A percentile compares a stretch with the other conserved stretches of the same genome.
phyloP scores from a whole-genome alignment of 441 rosid species.

The Lepidium campestre region DNA sequence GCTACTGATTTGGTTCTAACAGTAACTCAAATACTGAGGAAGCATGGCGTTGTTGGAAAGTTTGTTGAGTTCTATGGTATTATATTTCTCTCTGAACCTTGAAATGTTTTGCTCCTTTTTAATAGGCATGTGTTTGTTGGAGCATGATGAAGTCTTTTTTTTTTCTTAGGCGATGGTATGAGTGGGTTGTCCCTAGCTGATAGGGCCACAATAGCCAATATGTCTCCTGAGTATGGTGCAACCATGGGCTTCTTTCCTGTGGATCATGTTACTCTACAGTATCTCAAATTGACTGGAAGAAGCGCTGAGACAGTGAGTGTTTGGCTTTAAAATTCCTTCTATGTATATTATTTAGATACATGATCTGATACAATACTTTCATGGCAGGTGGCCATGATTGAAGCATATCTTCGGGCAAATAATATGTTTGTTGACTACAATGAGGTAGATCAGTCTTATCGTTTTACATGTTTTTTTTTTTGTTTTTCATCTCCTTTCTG shows the following conservation, averaged over 20 bases:
- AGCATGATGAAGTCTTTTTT: neutral
- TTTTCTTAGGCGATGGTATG: constrained; percentile 79
- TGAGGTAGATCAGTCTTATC: constrained; percentile 45
- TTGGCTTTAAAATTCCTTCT: neutral
- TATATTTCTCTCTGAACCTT: neutral
- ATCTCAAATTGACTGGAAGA: constrained; percentile 95
- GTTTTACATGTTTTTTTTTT: neutral
- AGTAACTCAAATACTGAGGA: constrained; percentile 93
- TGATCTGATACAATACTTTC: constrained; percentile 15
- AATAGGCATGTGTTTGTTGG: neutral
- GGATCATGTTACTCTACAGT: constrained; percentile 88
- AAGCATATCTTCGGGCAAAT: constrained; percentile 93
- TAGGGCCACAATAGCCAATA: constrained; percentile 97
- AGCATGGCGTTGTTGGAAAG: constrained; percentile 98
- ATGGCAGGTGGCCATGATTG: constrained; percentile 80
- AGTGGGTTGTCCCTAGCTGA: constrained; percentile 86
- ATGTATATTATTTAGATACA: neutral
- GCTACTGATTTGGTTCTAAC: constrained; percentile 97
- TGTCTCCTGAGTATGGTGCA: constrained; percentile 99
- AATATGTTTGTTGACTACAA: constrained; percentile 86
- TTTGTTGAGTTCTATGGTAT: constrained; percentile 98
- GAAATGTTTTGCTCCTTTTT: neutral
- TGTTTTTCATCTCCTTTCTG: neutral
- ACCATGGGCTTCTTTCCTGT: constrained; percentile 99
- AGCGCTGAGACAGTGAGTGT: constrained; percentile 87